Evolutionary conservation across 179 eudicot genomes (phyloP), one percentile per base, ranked within the genome.

Genomic region (Carnegiea gigantea): DNA sequence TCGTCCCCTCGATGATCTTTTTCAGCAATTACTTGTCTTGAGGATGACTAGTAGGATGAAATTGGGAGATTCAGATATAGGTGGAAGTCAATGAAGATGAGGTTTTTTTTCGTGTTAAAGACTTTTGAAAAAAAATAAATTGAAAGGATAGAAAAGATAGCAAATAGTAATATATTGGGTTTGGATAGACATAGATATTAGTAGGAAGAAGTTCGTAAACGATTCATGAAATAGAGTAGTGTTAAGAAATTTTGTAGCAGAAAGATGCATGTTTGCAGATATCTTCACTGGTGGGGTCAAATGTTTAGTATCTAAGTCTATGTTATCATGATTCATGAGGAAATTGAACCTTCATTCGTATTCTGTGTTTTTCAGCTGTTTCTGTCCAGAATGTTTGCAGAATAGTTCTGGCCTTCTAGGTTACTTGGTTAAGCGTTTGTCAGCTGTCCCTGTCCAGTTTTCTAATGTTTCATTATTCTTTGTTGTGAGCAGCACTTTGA

Each of bases 401-500:
- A 33, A 33, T 33, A 33, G 36, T 33, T 33, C 36, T 33, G 36
- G 36, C 36, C 36, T 33, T 33, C 36, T 33, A 33, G 36, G 36
- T 33, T 33, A 33, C 36, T 33, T 33, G 36, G 9, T 13, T 0
- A 4, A 17, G 46, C 57, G 51, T 23, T 53, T 53, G 28, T 71
- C 48, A 46, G n/a, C 23, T 49, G 51, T 59, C 18, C 28, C 48
- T 46, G 74, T 40, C 26, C 53, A 21, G 48, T 75, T 82, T 30
- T 20, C 78, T 40, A 44, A 73, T 49, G 23, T 30, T 2, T 64
- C 38, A 11, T 60, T 28, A 14, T 28, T 18, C 38, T 60, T 51
- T 78, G 64, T 21, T 24, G 3, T 70, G 10, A 64, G 75, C 93
- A 95, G 99, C 93, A 95, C 83, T 95, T 95, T 84, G 97, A 92